These are phyloP conservation scores for Trichosanthes truncata DNA, from an alignment of 306 rosid species.

Conservation along the genomic window DNA sequence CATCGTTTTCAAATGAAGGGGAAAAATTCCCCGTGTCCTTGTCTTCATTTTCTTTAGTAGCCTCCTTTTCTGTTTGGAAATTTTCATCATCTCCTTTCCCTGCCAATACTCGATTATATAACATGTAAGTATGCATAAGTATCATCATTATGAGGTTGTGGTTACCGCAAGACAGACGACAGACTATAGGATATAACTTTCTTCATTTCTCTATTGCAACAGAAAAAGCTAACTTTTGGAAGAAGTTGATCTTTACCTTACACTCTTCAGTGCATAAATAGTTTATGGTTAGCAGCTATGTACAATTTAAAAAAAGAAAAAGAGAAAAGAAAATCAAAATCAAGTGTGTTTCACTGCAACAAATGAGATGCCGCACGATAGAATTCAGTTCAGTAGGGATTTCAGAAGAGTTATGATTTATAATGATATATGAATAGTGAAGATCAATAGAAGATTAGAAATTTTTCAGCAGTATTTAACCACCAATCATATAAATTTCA, in stretches of 20 bases:
- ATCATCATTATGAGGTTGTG: background rate
- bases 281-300: background rate
- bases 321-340: background rate
- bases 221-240: background rate
- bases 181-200: background rate
- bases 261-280: background rate
- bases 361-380: background rate
- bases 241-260: background rate
- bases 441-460: background rate
- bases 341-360: background rate
- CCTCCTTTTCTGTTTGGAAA: constrained; percentile 44
- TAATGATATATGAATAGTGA: background rate
- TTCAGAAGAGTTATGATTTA: background rate
- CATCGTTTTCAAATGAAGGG: constrained; percentile 39
- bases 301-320: background rate
- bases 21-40: constrained; percentile 48
- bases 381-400: background rate
- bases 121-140: background rate
- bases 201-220: background rate
- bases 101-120: background rate
- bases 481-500: background rate
- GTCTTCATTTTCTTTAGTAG: constrained; percentile 43
- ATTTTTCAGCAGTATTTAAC: background rate
- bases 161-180: background rate
- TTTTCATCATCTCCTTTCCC: constrained; percentile 49